Evolutionary conservation across 345 rosid genomes (phyloP), one percentile per base, ranked within the genome.

Genomic region (Salix purpurea): DNA sequence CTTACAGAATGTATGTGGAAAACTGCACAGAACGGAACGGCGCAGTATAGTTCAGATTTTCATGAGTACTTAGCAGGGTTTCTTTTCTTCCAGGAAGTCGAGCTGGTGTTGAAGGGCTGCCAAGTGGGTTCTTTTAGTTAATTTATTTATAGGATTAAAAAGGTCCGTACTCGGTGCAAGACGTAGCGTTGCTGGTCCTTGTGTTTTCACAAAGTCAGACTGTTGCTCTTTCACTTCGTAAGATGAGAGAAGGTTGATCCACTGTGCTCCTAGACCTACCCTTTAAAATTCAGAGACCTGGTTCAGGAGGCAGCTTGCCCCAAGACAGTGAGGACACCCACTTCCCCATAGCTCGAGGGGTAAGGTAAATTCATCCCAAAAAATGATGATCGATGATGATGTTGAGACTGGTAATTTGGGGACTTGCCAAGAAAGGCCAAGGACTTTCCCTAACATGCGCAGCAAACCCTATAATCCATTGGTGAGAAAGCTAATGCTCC

Each of bases 391-490:
- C 79, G 97, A 86, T 85, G 96, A 90, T 82, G 98, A 93, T 76
- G 66, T 93, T 71, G 98, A 96, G 92, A 88, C 82, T 82, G 95
- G 92, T 65, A 79, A 78, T 82, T 71, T 93, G 32, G 90, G 88
- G 89, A 83, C 94, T 74, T 93, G 83, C 86, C 88, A 52, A 75
- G 98, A 91, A 67, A 88, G 93, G 87, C 91, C 90, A 1, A 92
- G 98, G 90, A 86, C 88, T 15, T 96, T 96, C 79, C 99, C 99
- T 69, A 89, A 70, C 83, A 91, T 93, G 99, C 92, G 97, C 36
- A 86, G 79, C 71, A 96, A 92, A 86, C 80, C 97, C 16, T 90
- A 93, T 78, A 84, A 86, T 40, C 97, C 97, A 40, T 67, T 84
- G 89, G 99, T 92, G 79, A 83, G 88, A 40, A 65, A 7, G 24